Percentiles rank a stretch among this genome's conserved stretches.
Conservation (phyloP, 2,329 filamentous ascomycete genomes). For the Ascochyta koolunga region DNA sequence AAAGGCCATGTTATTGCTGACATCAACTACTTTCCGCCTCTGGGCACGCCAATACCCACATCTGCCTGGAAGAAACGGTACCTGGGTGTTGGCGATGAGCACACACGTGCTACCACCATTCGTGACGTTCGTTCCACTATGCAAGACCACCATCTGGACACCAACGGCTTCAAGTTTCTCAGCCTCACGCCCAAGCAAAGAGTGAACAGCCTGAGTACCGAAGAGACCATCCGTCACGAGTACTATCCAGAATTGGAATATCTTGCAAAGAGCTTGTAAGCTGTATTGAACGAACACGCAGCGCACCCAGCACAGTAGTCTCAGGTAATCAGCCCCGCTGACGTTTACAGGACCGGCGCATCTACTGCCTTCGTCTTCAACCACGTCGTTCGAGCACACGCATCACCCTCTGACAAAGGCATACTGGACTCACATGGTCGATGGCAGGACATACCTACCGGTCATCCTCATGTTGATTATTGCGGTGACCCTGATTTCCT, state of each 20-base stretch:
- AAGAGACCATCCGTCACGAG: constrained; percentile 20
- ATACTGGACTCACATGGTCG: constrained; percentile 53
- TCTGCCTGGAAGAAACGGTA: constrained; percentile 22
- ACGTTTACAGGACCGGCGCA: constrained; percentile 20
- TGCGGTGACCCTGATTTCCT: constrained; percentile 15
- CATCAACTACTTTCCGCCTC: constrained; percentile 29
- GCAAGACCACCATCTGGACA: constrained; percentile 5
- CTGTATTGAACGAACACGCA: neutral
- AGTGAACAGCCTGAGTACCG: constrained; percentile 13
- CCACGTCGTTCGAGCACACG: constrained; percentile 51
- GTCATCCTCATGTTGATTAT: constrained; percentile 32
- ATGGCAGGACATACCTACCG: constrained; percentile 40
- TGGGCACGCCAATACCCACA: constrained; percentile 18
- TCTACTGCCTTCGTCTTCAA: constrained; percentile 38
- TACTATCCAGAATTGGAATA: constrained; percentile 27
- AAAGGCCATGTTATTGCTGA: constrained; percentile 18
- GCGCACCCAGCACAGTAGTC: neutral
- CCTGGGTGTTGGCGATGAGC: constrained; percentile 16
- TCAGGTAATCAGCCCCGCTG: neutral
- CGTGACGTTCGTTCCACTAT: constrained; percentile 52
- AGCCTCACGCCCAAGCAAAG: constrained; percentile 10
- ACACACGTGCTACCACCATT: constrained; percentile 38
- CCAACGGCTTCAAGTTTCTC: constrained; percentile 18
- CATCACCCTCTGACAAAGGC: constrained; percentile 54
- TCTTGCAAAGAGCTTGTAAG: constrained; percentile 20